phyloP scores from a whole-genome alignment of 768 basidiomycete species.

The Lepiota venenata region DNA sequence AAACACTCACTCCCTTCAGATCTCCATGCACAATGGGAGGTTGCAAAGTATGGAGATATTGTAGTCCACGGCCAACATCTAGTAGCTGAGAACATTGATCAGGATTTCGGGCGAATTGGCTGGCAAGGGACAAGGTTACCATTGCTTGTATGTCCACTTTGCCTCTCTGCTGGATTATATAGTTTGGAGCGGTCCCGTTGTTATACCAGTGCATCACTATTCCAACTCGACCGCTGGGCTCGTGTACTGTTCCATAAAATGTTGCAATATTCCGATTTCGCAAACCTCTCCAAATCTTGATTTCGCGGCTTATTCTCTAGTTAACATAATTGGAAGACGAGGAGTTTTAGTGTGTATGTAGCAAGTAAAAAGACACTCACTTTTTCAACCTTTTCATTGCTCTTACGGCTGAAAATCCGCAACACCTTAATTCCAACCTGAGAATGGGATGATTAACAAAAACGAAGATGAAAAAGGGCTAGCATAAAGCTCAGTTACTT shows the following conservation, averaged over 20 bases:
- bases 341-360: neutral
- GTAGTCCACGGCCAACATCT: conserved; percentile 34
- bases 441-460: neutral
- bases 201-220: conserved; percentile 41
- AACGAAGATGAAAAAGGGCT: neutral
- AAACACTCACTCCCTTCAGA: conserved; percentile 37
- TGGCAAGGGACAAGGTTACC: conserved; percentile 10
- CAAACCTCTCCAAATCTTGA: conserved; percentile 36
- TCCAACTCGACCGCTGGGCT: conserved; percentile 27
- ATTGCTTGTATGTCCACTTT: conserved; percentile 15
- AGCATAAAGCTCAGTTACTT: neutral
- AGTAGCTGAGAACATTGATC: conserved; percentile 23
- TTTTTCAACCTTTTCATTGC: conserved; percentile 14
- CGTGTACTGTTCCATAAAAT: conserved; percentile 35
- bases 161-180: conserved; percentile 15
- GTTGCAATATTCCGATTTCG: conserved; percentile 38
- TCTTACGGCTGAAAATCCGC: conserved; percentile 18
- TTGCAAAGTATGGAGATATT: conserved; percentile 33
- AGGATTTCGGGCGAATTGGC: neutral
- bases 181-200: conserved; percentile 21
- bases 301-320: conserved; percentile 39
- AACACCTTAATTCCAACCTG: conserved; percentile 25
- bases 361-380: conserved; percentile 7
- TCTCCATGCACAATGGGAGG: conserved; percentile 42
- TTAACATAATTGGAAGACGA: neutral